Percentiles rank a stretch among this genome's conserved stretches.
Conservation (phyloP, 352 stramenopile genomes). For the Phytophthora sojae region DNA sequence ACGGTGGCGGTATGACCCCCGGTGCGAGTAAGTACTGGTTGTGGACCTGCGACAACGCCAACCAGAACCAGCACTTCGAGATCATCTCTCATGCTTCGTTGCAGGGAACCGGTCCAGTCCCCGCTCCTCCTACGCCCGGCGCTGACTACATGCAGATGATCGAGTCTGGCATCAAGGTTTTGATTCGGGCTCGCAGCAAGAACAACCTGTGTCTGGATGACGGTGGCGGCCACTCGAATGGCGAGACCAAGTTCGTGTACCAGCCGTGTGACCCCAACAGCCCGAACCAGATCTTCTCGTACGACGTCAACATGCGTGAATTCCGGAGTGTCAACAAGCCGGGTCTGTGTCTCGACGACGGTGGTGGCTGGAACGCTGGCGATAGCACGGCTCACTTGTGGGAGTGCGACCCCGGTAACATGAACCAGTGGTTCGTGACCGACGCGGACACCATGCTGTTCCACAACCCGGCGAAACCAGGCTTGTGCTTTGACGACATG, state of each 20-base stretch:
- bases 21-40: constrained; percentile 1
- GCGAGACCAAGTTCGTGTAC: constrained; percentile 9
- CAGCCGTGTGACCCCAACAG: constrained; percentile 29
- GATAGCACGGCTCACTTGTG: constrained; percentile 16
- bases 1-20: constrained; percentile 5
- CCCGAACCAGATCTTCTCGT: constrained; percentile 39
- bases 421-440: constrained; percentile 38
- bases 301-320: constrained; percentile 27
- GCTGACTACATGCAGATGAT: constrained; percentile 2
- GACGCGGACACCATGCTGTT: constrained; percentile 27
- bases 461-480: constrained; percentile 28
- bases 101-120: background rate
- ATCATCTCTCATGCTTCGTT: constrained; percentile 1
- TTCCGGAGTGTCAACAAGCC: constrained; percentile 35
- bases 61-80: constrained; percentile 35
- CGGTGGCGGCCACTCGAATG: constrained; percentile 16
- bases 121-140: background rate
- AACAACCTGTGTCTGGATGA: constrained; percentile 34
- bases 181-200: constrained; percentile 11
- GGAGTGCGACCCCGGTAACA: constrained; percentile 29
- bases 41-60: constrained; percentile 23
- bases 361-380: constrained; percentile 14
- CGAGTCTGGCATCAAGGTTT: background rate
- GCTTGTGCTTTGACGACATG: constrained; percentile 38
- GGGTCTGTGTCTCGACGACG: constrained; percentile 41